phyloP scores from a whole-genome alignment of 805 yeast genomes.

The Candida ortonii region DNA sequence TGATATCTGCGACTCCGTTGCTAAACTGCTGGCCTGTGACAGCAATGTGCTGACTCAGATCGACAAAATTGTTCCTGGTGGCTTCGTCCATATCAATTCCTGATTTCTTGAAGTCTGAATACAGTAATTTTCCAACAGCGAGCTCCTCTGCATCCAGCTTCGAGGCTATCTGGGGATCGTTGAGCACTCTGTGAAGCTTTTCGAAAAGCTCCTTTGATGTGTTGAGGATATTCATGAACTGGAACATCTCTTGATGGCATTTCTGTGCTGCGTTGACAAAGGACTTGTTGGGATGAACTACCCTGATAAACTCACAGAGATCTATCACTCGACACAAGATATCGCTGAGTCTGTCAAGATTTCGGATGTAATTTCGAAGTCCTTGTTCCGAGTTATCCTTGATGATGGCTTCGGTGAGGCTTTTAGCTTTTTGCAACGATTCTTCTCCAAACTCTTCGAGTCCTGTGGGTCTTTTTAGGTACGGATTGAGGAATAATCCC shows the following conservation, averaged over 20 bases:
- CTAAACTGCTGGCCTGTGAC: constrained; percentile 75
- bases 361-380: constrained; percentile 49
- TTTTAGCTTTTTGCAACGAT: constrained; percentile 65
- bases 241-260: constrained; percentile 85
- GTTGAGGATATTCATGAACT: constrained; percentile 88
- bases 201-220: constrained; percentile 72
- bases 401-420: constrained; percentile 56
- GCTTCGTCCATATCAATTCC: constrained; percentile 77
- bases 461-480: constrained; percentile 67
- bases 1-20: constrained; percentile 40
- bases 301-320: constrained; percentile 86
- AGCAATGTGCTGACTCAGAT: constrained; percentile 76
- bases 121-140: constrained; percentile 74
- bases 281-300: constrained; percentile 72
- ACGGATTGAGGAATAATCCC: constrained; percentile 77
- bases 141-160: constrained; percentile 68
- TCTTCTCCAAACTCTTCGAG: constrained; percentile 60
- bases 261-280: constrained; percentile 81
- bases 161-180: constrained; percentile 33
- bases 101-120: constrained; percentile 84
- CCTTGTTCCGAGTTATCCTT: constrained; percentile 43
- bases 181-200: constrained; percentile 55
- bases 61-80: constrained; percentile 67
- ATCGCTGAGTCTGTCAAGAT: constrained; percentile 83
- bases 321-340: constrained; percentile 89